Evolutionary conservation across 2,329 filamentous ascomycete genomes (phyloP).

Genomic region (Aspergillus flavus): DNA sequence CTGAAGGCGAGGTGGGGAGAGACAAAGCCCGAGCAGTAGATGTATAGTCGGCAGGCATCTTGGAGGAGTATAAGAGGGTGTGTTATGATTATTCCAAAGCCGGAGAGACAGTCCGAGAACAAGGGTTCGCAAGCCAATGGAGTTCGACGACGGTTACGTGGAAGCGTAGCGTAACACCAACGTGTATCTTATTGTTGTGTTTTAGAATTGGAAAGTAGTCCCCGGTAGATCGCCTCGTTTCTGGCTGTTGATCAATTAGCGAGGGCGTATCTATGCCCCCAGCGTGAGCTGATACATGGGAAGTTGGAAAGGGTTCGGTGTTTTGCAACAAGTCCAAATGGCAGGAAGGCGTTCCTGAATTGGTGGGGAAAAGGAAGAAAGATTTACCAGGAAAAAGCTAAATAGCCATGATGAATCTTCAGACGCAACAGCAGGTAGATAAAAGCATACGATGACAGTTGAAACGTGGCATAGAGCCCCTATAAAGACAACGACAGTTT

Average conservation of each 20-base stretch:
- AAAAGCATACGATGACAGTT: neutral
- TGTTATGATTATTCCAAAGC: neutral
- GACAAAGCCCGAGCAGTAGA: conserved; percentile 57
- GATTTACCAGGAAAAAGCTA: neutral
- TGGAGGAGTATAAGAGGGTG: conserved; percentile 2
- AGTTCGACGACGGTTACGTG: neutral
- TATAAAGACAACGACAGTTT: neutral
- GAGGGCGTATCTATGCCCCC: conserved; percentile 11
- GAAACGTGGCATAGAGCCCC: conserved; percentile 3
- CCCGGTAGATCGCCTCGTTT: neutral
- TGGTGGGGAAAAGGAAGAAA: neutral
- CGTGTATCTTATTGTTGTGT: neutral
- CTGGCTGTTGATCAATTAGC: conserved; percentile 3
- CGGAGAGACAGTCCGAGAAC: neutral
- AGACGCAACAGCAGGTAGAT: neutral
- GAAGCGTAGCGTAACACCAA: neutral
- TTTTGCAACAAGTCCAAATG: neutral
- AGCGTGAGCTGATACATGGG: conserved; percentile 11
- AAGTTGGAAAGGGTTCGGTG: conserved; percentile 6
- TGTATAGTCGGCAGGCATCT: conserved; percentile 53
- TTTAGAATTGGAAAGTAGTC: neutral
- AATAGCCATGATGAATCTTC: neutral
- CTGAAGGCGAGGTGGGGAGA: conserved; percentile 50
- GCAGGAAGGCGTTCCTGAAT: neutral
- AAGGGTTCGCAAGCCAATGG: neutral